Evolutionary conservation across 176 grass and related monocot species (phyloP).

Genomic region (Avena eriantha): DNA sequence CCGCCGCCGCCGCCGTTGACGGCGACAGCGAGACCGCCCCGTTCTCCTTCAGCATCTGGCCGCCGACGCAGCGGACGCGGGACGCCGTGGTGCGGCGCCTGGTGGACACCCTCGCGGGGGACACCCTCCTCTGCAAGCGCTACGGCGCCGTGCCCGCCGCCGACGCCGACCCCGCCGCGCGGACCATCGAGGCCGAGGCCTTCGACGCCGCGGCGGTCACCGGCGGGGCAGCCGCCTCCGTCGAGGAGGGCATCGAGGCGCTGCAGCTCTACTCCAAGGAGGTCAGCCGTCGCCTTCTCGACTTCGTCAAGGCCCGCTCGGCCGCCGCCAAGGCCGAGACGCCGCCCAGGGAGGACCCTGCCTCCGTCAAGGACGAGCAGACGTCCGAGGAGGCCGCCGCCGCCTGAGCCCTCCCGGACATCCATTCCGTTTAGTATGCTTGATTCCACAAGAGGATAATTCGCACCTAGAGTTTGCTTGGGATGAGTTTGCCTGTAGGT

Average conservation of each 20-base stretch:
- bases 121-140: conserved; percentile 77
- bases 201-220: conserved; percentile 54
- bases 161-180: conserved; percentile 62
- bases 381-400: conserved; percentile 14
- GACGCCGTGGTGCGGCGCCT: conserved; percentile 82
- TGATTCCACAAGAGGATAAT: not conserved
- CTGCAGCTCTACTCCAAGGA: conserved; percentile 93
- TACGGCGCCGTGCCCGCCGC: conserved; percentile 66
- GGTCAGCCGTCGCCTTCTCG: conserved; percentile 75
- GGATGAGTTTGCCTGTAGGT: conserved; percentile 27
- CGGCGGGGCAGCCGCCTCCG: conserved; percentile 48
- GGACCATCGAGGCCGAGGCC: conserved; percentile 76
- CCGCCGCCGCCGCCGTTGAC: not conserved
- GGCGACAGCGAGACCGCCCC: not conserved
- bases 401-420: conserved; percentile 17
- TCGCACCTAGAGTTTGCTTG: conserved; percentile 25
- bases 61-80: conserved; percentile 85
- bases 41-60: conserved; percentile 93
- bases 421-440: not conserved
- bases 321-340: conserved; percentile 27
- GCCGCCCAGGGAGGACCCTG: conserved; percentile 11
- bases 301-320: conserved; percentile 62
- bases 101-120: conserved; percentile 66
- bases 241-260: conserved; percentile 74
- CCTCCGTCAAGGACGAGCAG: not conserved